These are phyloP conservation scores for Paspalum notatum DNA, from an alignment of 176 grass and related monocot species.

Conservation along the genomic window DNA sequence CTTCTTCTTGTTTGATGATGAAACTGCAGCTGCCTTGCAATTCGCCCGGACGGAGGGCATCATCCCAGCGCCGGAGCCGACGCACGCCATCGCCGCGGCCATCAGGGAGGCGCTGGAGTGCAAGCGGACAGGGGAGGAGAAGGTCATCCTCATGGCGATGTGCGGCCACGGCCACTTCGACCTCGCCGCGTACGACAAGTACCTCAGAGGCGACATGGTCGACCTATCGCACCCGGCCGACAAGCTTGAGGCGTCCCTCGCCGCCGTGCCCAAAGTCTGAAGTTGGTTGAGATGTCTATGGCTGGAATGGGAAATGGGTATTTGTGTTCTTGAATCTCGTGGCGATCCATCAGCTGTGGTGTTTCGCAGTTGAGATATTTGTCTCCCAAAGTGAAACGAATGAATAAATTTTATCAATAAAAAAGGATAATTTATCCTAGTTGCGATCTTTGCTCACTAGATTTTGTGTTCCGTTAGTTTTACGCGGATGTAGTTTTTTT, in stretches of 20 bases:
- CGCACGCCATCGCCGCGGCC: constrained; percentile 87
- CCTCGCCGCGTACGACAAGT: constrained; percentile 78
- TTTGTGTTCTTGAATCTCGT: not conserved
- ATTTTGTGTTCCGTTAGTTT: too few species aligned
- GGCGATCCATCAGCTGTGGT: not conserved
- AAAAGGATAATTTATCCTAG: not conserved
- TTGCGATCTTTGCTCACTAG: not conserved
- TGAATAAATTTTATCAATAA: constrained; percentile 1
- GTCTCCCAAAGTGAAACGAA: not conserved
- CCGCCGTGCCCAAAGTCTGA: constrained; percentile 63
- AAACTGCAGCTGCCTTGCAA: constrained; percentile 77
- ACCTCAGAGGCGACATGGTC: constrained; percentile 81
- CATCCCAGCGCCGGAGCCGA: constrained; percentile 93
- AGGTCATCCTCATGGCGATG: constrained; percentile 96
- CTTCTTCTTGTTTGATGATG: not conserved
- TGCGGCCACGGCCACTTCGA: constrained; percentile 98
- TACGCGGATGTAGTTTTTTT: too few species aligned
- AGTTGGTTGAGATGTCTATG: too few species aligned
- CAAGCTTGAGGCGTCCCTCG: constrained; percentile 69
- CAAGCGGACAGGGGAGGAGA: constrained; percentile 83
- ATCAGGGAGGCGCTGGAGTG: constrained; percentile 91
- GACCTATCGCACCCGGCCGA: constrained; percentile 59
- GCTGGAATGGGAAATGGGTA: not conserved
- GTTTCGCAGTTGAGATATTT: not conserved
- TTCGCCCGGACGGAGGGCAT: constrained; percentile 93